Evolutionary conservation across 768 basidiomycete species (phyloP), one percentile per base, ranked within the genome.

Genomic region (Pisolithus marmoratus): DNA sequence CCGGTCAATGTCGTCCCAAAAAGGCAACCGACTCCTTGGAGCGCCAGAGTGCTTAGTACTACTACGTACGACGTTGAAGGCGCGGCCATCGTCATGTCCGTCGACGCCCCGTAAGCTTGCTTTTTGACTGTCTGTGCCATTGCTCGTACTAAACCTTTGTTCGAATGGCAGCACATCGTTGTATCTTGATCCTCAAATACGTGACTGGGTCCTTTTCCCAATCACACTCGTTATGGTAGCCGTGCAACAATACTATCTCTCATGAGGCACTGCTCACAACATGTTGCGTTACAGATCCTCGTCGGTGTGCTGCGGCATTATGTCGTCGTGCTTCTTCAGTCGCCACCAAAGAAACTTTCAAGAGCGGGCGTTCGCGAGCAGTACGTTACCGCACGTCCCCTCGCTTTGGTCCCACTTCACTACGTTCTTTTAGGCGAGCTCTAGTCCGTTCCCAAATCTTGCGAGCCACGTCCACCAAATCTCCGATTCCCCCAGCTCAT

Each of bases 151-250:
- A 15, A 5, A 14, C n/a, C 63, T 44, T n/a, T 4, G 12, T 7
- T 37, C 19, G 12, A 51, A 38, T 54, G 51, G 9, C 53, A 77
- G 75, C 58, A 66, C 70, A 26, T 79, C 81, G 20, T 66, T 85
- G 26, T 85, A 93, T 70, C 84, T 97, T 45, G 94, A 97, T 74
- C 94, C 94, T 40, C 90, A 94, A 71, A 97, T 97, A 68, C 83
- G 94, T 60, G 92, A 89, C 64, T 90, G 87, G 88, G 85, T 97
- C 41, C 72, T 97, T 53, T 93, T 97, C 72, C 94, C 94, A 49
- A 96, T 97, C 71, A 97, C 94, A 48, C 75, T 96, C 55, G 93
- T 97, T 65, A 96, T 96, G 94, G 94, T 91, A 56, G 61, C 27
- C 17, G n/a, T 23, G 34, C 14, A 34, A 15, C 34, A 34, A 4